phyloP scores from a whole-genome alignment of 306 rosid genomes.

The Quercus parvula region DNA sequence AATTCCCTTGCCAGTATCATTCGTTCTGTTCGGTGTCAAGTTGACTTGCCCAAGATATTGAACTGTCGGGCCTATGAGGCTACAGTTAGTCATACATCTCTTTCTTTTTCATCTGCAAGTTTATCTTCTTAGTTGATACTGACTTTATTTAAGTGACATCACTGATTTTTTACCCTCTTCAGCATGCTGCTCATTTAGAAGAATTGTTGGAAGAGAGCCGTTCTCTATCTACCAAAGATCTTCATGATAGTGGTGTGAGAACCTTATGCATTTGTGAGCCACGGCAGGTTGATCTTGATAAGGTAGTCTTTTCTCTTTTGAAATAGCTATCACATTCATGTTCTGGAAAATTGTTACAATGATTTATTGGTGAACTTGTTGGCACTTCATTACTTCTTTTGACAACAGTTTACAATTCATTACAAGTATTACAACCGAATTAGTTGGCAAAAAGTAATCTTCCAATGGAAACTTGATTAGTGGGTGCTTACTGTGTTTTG shows the following conservation, averaged over 20 bases:
- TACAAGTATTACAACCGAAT: not conserved
- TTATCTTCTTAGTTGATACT: slow-evolving; percentile 9
- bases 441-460: not conserved
- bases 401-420: not conserved
- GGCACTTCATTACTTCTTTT: not conserved
- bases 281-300: slow-evolving; percentile 63
- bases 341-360: slow-evolving; percentile 1
- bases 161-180: slow-evolving; percentile 19
- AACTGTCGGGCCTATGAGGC: slow-evolving; percentile 73
- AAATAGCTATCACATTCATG: not conserved
- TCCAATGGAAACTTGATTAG: not conserved
- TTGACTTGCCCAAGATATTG: slow-evolving; percentile 72
- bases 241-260: slow-evolving; percentile 79
- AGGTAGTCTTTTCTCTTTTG: slow-evolving; percentile 45
- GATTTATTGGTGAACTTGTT: not conserved
- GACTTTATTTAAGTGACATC: slow-evolving; percentile 10
- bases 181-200: slow-evolving; percentile 72
- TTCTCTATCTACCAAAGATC: slow-evolving; percentile 51
- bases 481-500: not conserved
- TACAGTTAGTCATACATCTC: slow-evolving; percentile 37
- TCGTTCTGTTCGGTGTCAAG: slow-evolving; percentile 74
- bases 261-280: slow-evolving; percentile 70
- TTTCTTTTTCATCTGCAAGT: slow-evolving; percentile 1
- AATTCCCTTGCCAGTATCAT: slow-evolving; percentile 77
- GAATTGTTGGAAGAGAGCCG: slow-evolving; percentile 60